These are phyloP conservation scores for Capniomyces stellatus DNA, from an alignment of 371 early-diverging fungal genomes.

Conservation along the genomic window DNA sequence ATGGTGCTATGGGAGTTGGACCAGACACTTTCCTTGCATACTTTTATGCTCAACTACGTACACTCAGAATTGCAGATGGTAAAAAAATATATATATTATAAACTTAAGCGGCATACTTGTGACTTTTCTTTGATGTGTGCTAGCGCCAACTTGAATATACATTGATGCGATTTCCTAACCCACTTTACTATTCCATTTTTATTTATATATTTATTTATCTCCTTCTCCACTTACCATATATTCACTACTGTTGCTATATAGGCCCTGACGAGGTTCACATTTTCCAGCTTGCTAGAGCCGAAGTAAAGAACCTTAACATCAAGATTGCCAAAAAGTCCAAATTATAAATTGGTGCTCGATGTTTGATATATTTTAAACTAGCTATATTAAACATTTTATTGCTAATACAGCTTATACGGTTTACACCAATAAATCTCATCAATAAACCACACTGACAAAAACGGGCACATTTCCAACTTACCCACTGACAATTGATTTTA, in stretches of 20 bases:
- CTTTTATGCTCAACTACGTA: slow-evolving; percentile 62
- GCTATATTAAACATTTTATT: too few relatives aligned
- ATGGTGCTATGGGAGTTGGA: slow-evolving; percentile 79
- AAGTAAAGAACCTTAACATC: slow-evolving; percentile 25
- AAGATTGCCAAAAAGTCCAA: slow-evolving; percentile 1
- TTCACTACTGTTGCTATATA: not conserved
- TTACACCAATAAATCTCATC: too few relatives aligned
- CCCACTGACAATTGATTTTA: too few relatives aligned
- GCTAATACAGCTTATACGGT: too few relatives aligned
- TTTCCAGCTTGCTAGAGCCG: slow-evolving; percentile 45
- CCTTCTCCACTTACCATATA: too few relatives aligned
- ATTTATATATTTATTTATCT: too few relatives aligned
- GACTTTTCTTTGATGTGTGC: not conserved
- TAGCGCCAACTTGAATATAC: not conserved
- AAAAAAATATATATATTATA: too few relatives aligned
- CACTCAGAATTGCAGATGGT: slow-evolving; percentile 86
- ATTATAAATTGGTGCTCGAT: too few relatives aligned
- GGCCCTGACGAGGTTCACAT: slow-evolving; percentile 71
- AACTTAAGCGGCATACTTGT: too few relatives aligned
- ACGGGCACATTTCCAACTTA: too few relatives aligned
- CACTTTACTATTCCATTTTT: not conserved
- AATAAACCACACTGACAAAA: too few relatives aligned
- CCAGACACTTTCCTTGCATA: slow-evolving; percentile 72
- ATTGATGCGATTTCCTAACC: not conserved
- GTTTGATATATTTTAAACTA: too few relatives aligned